Percentiles rank a stretch among this genome's conserved stretches.
These are phyloP conservation scores for Monilinia fructigena DNA, from an alignment of 2,329 filamentous ascomycete species.

Conservation along the genomic window DNA sequence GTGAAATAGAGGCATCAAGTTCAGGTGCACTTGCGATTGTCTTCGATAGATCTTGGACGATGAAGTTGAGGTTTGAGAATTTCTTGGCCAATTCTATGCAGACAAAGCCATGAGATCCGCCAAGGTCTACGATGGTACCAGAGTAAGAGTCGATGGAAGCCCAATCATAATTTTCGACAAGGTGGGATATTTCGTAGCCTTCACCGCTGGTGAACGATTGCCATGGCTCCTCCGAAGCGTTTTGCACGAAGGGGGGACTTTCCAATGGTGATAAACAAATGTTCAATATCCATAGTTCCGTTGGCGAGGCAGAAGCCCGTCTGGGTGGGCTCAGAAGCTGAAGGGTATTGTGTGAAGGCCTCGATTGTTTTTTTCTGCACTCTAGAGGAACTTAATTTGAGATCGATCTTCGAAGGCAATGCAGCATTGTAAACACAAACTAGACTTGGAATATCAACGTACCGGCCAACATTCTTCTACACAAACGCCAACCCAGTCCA, in stretches of 20 bases:
- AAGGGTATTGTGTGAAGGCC: constrained; percentile 47
- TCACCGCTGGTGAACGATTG: constrained; percentile 53
- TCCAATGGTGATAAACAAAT: constrained; percentile 55
- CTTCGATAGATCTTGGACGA: constrained; percentile 54
- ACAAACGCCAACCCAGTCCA: constrained; percentile 57
- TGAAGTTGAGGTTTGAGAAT: constrained; percentile 52
- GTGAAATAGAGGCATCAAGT: constrained; percentile 44
- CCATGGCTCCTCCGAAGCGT: constrained; percentile 56
- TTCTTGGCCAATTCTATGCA: constrained; percentile 52
- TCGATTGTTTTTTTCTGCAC: constrained; percentile 48
- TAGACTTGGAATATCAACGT: constrained; percentile 8
- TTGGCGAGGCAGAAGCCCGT: constrained; percentile 54
- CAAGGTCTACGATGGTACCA: constrained; percentile 57
- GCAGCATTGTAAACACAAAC: background rate
- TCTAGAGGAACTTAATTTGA: constrained; percentile 39
- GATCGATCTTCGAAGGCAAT: background rate
- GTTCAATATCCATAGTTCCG: constrained; percentile 50
- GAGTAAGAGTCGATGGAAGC: constrained; percentile 45
- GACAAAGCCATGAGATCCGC: constrained; percentile 59
- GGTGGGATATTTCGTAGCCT: constrained; percentile 54
- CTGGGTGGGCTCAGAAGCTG: constrained; percentile 49
- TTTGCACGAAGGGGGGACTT: constrained; percentile 49
- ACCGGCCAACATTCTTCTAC: constrained; percentile 49
- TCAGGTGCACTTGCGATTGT: constrained; percentile 50
- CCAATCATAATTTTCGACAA: constrained; percentile 56